phyloP scores from a whole-genome alignment of 2,329 filamentous ascomycete species.

The Karstenula rhodostoma region DNA sequence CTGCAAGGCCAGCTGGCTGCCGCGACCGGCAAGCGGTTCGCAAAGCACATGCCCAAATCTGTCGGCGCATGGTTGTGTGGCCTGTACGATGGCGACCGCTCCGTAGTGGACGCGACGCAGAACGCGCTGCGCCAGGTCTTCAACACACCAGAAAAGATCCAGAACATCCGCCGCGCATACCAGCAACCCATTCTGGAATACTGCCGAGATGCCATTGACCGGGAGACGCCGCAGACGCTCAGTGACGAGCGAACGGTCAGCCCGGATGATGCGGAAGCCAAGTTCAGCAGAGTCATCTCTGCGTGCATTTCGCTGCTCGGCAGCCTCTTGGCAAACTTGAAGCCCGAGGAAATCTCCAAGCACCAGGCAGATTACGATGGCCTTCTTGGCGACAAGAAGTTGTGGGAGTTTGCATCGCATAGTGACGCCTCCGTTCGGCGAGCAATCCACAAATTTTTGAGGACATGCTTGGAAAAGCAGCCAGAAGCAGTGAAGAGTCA shows the following conservation, averaged over 20 bases:
- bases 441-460: constrained; percentile 65
- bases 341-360: constrained; percentile 64
- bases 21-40: constrained; percentile 79
- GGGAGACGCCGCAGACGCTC: constrained; percentile 80
- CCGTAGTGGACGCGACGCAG: constrained; percentile 76
- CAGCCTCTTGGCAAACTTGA: constrained; percentile 58
- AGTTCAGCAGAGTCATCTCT: constrained; percentile 81
- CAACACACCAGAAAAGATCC: constrained; percentile 78
- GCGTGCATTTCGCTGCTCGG: constrained; percentile 65
- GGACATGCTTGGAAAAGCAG: constrained; percentile 60
- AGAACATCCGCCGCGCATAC: constrained; percentile 80
- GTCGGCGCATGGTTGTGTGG: constrained; percentile 93
- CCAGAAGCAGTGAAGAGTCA: constrained; percentile 46
- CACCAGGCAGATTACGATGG: constrained; percentile 68
- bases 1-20: constrained; percentile 71
- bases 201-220: constrained; percentile 76
- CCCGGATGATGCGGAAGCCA: constrained; percentile 82
- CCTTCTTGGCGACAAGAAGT: constrained; percentile 68
- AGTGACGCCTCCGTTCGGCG: constrained; percentile 66
- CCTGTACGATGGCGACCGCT: constrained; percentile 83
- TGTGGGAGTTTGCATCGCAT: constrained; percentile 68
- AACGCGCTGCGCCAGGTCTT: constrained; percentile 81
- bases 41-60: constrained; percentile 76
- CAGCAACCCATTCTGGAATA: constrained; percentile 83
- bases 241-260: constrained; percentile 90